These are phyloP conservation scores for Sporothrix humicola DNA, from an alignment of 2,329 filamentous ascomycete species.

Conservation along the genomic window DNA sequence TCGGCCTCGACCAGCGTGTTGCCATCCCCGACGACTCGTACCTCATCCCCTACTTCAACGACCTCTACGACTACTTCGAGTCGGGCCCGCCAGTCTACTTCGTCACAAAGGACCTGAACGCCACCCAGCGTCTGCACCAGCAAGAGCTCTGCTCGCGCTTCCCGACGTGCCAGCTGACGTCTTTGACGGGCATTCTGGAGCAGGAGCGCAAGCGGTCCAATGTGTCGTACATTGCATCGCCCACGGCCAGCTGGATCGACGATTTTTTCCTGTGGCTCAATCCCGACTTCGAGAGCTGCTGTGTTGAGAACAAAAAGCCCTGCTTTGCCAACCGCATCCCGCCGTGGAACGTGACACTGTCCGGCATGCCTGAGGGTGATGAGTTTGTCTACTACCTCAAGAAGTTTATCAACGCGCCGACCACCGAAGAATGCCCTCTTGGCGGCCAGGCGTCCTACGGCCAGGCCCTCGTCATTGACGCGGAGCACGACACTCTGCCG, in stretches of 20 bases:
- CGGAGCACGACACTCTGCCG: slow-evolving; percentile 68
- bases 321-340: slow-evolving; percentile 82
- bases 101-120: slow-evolving; percentile 80
- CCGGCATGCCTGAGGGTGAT: slow-evolving; percentile 89
- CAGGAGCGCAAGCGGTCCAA: slow-evolving; percentile 90
- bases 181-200: slow-evolving; percentile 87
- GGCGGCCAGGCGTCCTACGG: slow-evolving; percentile 89
- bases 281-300: slow-evolving; percentile 75
- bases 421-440: slow-evolving; percentile 82
- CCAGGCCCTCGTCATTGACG: slow-evolving; percentile 79
- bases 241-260: slow-evolving; percentile 94
- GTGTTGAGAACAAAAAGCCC: slow-evolving; percentile 69
- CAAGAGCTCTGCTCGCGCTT: slow-evolving; percentile 89
- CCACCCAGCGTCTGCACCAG: slow-evolving; percentile 76
- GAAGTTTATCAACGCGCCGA: slow-evolving; percentile 81
- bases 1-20: slow-evolving; percentile 92
- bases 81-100: slow-evolving; percentile 96
- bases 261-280: slow-evolving; percentile 98
- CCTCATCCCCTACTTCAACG: slow-evolving; percentile 94
- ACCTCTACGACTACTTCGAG: slow-evolving; percentile 90
- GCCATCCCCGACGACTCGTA: slow-evolving; percentile 94
- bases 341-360: slow-evolving; percentile 85
- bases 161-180: slow-evolving; percentile 82
- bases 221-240: slow-evolving; percentile 84
- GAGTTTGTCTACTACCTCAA: slow-evolving; percentile 88